These are phyloP conservation scores for Xylaria arbuscula DNA, from an alignment of 2,329 filamentous ascomycete species.

Conservation along the genomic window DNA sequence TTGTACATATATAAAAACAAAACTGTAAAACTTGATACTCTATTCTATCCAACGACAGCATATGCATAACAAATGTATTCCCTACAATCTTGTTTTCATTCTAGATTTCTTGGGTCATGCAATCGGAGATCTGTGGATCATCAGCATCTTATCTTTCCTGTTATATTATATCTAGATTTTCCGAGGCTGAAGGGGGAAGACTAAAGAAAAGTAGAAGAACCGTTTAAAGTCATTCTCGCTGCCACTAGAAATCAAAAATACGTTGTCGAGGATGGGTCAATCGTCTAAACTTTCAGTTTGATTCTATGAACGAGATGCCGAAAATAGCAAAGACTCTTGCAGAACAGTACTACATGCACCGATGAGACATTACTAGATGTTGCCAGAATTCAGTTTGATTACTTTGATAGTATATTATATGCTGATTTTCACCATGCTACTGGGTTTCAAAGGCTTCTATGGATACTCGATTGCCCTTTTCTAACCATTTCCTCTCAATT, in stretches of 20 bases:
- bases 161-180: neutral
- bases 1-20: constrained; percentile 30
- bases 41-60: constrained; percentile 16
- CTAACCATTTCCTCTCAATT: neutral
- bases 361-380: neutral
- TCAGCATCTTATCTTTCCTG: neutral
- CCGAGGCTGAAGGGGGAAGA: neutral
- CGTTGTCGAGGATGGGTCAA: neutral
- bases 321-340: neutral
- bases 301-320: neutral
- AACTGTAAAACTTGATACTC: constrained; percentile 17
- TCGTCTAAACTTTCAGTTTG: neutral
- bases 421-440: neutral
- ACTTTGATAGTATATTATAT: constrained; percentile 1
- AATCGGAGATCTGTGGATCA: neutral
- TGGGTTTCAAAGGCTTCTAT: neutral
- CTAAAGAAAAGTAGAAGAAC: no score
- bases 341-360: neutral
- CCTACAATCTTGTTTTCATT: neutral
- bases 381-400: neutral
- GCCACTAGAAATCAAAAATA: neutral
- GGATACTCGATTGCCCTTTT: neutral
- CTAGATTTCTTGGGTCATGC: neutral
- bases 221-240: neutral
- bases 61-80: neutral